Evolutionary conservation across 2,329 filamentous ascomycete species (phyloP).

Genomic region (Ophiostoma populinum): DNA sequence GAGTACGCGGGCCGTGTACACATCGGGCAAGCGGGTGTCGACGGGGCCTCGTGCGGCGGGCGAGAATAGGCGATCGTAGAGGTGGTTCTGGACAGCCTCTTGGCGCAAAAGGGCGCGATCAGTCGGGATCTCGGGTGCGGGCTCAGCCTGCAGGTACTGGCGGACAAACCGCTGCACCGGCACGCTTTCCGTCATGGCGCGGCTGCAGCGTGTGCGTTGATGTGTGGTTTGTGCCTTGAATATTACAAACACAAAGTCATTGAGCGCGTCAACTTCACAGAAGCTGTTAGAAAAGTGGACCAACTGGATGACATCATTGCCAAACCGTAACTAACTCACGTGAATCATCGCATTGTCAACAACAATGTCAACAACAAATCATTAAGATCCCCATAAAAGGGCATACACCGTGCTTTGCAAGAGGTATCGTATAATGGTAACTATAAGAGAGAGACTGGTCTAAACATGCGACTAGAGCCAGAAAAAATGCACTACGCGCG

Average conservation of each 20-base stretch:
- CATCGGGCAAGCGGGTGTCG: conserved; percentile 41
- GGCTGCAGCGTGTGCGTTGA: neutral
- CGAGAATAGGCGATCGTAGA: conserved; percentile 35
- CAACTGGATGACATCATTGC: too few species aligned
- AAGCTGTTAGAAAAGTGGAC: too few species aligned
- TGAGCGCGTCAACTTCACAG: too few species aligned
- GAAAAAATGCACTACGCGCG: too few species aligned
- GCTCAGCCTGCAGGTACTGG: conserved; percentile 67
- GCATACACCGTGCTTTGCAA: too few species aligned
- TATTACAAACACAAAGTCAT: too few species aligned
- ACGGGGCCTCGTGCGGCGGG: neutral
- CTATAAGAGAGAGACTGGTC: neutral
- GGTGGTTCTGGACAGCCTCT: conserved; percentile 40
- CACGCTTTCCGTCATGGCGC: conserved; percentile 1
- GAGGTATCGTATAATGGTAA: too few species aligned
- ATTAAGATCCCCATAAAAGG: too few species aligned
- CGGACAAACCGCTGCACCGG: conserved; percentile 31
- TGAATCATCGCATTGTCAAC: too few species aligned
- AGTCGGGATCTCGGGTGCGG: conserved; percentile 51
- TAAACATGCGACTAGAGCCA: too few species aligned
- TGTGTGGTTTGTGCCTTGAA: neutral
- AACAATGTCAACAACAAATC: too few species aligned
- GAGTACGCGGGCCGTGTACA: conserved; percentile 55
- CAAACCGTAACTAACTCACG: too few species aligned
- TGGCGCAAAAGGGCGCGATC: conserved; percentile 37